Conservation (phyloP, 768 basidiomycete species). For the Lentinula raphanica region DNA sequence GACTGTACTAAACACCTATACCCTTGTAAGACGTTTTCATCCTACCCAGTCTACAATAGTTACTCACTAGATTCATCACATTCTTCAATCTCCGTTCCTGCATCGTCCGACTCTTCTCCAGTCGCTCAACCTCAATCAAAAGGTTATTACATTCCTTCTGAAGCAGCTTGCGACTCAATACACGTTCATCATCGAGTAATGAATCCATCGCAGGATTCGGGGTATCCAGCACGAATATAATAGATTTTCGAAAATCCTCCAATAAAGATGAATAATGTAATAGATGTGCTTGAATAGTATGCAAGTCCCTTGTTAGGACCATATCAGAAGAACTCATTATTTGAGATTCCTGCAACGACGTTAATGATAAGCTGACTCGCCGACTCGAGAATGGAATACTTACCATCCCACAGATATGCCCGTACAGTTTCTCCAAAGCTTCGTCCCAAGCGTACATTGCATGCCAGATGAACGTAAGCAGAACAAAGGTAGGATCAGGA, state of each 20-base stretch:
- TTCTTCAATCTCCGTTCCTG: constrained; percentile 47
- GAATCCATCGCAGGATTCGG: constrained; percentile 49
- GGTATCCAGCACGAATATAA: constrained; percentile 44
- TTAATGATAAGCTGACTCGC: neutral
- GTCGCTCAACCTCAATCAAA: constrained; percentile 43
- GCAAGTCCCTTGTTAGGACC: constrained; percentile 47
- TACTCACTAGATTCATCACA: constrained; percentile 44
- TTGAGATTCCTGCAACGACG: constrained; percentile 37
- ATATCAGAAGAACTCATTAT: constrained; percentile 39
- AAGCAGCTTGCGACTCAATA: constrained; percentile 29
- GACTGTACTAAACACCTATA: constrained; percentile 53
- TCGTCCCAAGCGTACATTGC: constrained; percentile 61
- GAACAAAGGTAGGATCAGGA: constrained; percentile 50
- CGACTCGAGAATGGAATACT: constrained; percentile 12
- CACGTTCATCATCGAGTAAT: constrained; percentile 21
- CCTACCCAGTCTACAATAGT: neutral
- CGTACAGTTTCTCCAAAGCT: constrained; percentile 47
- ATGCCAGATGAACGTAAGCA: constrained; percentile 54
- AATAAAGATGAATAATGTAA: constrained; percentile 54
- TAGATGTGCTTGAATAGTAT: constrained; percentile 55
- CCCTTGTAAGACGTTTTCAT: neutral
- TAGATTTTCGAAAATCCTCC: constrained; percentile 48
- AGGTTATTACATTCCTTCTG: constrained; percentile 45
- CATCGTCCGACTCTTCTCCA: constrained; percentile 34
- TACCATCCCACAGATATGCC: constrained; percentile 45